phyloP scores from a whole-genome alignment of 2,329 filamentous ascomycete species.

The Talaromyces islandicus region DNA sequence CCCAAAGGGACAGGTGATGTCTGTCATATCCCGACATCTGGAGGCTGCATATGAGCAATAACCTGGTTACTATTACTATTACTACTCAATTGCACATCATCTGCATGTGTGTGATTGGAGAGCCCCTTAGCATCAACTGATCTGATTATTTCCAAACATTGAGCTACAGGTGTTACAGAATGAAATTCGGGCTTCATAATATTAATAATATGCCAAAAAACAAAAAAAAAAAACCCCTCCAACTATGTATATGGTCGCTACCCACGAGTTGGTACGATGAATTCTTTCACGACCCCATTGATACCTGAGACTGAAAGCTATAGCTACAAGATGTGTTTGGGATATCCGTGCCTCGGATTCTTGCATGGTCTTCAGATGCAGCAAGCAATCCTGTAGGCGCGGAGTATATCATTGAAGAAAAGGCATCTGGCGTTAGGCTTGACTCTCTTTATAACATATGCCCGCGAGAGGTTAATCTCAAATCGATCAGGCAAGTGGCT shows the following conservation, averaged over 20 bases:
- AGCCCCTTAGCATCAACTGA: too few species aligned
- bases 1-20: too few species aligned
- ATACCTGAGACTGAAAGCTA: background rate
- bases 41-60: too few species aligned
- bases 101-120: too few species aligned
- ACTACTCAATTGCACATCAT: too few species aligned
- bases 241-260: slow-evolving; percentile 18
- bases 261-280: slow-evolving; percentile 16
- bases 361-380: slow-evolving; percentile 20
- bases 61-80: too few species aligned
- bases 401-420: slow-evolving; percentile 26
- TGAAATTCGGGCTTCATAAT: too few species aligned
- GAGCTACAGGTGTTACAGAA: too few species aligned
- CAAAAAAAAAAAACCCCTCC: too few species aligned
- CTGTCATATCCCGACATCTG: too few species aligned
- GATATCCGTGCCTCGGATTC: slow-evolving; percentile 27
- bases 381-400: slow-evolving; percentile 22
- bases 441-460: slow-evolving; percentile 24
- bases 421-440: slow-evolving; percentile 23
- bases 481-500: slow-evolving; percentile 20
- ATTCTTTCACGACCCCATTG: slow-evolving; percentile 4
- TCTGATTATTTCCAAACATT: too few species aligned
- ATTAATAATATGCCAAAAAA: too few species aligned
- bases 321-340: slow-evolving; percentile 24
- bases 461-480: slow-evolving; percentile 19